Conservation (phyloP, 768 basidiomycete species). For the Sporobolomyces phaffii region DNA sequence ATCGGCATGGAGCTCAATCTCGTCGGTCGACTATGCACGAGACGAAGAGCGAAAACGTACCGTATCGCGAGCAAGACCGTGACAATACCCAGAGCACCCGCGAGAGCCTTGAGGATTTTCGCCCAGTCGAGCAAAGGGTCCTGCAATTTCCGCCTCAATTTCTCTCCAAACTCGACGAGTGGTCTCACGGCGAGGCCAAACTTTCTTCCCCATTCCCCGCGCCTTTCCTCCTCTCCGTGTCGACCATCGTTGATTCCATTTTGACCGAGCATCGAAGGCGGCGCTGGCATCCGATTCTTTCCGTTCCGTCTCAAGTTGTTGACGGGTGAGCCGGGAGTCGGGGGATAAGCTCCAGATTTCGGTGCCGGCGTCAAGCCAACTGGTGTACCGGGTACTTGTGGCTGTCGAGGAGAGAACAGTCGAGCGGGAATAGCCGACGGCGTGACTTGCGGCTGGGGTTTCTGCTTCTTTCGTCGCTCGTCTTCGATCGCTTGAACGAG, state of each 20-base stretch:
- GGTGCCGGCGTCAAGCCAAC: not conserved
- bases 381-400: slow-evolving; percentile 43
- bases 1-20: not conserved
- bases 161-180: not conserved
- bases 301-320: not conserved
- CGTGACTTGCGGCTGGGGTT: not conserved
- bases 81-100: not conserved
- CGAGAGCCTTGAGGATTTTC: slow-evolving; percentile 16
- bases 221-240: not conserved
- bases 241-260: not conserved
- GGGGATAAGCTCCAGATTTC: slow-evolving; percentile 19
- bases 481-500: slow-evolving; percentile 42
- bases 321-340: slow-evolving; percentile 17
- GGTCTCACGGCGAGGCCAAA: slow-evolving; percentile 19
- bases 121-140: slow-evolving; percentile 32
- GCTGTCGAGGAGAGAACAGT: slow-evolving; percentile 44
- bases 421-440: not conserved
- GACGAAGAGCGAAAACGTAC: too few relatives aligned
- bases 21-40: not conserved
- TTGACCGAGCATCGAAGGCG: slow-evolving; percentile 28
- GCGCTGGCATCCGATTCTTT: slow-evolving; percentile 13
- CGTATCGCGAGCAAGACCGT: slow-evolving; percentile 2
- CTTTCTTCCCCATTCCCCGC: slow-evolving; percentile 7
- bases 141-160: slow-evolving; percentile 2
- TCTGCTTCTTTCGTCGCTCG: slow-evolving; percentile 32